Percentiles rank a stretch among this genome's conserved stretches.
Evolutionary conservation across 2,329 filamentous ascomycete genomes (phyloP).

Genomic region (Chaetomiaceae sp.): DNA sequence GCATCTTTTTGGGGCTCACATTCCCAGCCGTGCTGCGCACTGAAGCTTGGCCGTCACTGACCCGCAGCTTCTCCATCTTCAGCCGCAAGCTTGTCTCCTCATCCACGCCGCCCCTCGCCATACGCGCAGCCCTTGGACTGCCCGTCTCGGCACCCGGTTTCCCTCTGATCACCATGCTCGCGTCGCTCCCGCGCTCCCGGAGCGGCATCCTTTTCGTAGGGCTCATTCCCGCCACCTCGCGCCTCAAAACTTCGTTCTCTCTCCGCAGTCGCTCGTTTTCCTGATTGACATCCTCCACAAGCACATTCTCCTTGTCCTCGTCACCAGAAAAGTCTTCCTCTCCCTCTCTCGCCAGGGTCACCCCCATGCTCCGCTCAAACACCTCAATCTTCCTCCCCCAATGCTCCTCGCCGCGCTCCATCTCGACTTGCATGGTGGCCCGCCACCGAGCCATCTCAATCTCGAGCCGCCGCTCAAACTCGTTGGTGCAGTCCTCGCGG

Average conservation of each 20-base stretch:
- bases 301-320: conserved; percentile 57
- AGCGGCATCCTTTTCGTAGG: conserved; percentile 57
- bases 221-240: conserved; percentile 60
- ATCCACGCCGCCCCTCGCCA: background rate
- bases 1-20: conserved; percentile 51
- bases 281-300: conserved; percentile 60
- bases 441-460: conserved; percentile 80
- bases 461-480: conserved; percentile 76
- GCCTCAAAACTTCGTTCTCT: conserved; percentile 60
- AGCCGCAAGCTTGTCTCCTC: conserved; percentile 38
- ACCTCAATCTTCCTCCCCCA: conserved; percentile 76
- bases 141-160: conserved; percentile 23
- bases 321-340: conserved; percentile 40
- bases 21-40: conserved; percentile 24
- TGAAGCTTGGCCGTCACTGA: conserved; percentile 37
- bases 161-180: conserved; percentile 16
- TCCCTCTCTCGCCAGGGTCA: conserved; percentile 25
- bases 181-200: conserved; percentile 40
- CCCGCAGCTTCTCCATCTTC: conserved; percentile 48
- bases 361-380: conserved; percentile 46
- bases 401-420: conserved; percentile 76
- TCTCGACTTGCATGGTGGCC: conserved; percentile 69
- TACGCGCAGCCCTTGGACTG: conserved; percentile 23
- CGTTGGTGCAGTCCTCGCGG: conserved; percentile 80
- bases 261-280: conserved; percentile 67